phyloP scores from a whole-genome alignment of 495 filamentous ascomycete genomes.

The Aspergillus homomorphus region DNA sequence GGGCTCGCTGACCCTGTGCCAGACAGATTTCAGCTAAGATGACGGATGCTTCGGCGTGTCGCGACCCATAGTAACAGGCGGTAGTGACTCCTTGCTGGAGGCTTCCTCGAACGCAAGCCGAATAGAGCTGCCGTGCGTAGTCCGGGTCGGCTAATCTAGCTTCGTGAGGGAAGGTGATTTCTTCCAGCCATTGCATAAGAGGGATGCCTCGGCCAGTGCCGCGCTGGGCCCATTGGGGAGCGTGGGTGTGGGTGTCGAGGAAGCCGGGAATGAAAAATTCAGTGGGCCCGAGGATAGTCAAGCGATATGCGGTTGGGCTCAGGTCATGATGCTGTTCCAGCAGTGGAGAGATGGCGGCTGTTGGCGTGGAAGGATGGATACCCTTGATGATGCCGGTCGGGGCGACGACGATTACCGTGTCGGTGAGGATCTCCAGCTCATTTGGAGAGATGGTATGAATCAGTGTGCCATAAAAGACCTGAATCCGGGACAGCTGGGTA shows the following conservation, averaged over 20 bases:
- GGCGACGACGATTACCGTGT: slow-evolving; percentile 43
- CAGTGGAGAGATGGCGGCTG: slow-evolving; percentile 35
- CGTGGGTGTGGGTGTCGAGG: slow-evolving; percentile 64
- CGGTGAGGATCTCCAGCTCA: slow-evolving; percentile 47
- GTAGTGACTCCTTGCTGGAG: slow-evolving; percentile 64
- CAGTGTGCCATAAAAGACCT: slow-evolving; percentile 50
- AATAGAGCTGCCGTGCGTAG: slow-evolving; percentile 53
- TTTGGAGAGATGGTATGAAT: slow-evolving; percentile 46
- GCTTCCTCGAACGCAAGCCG: slow-evolving; percentile 52
- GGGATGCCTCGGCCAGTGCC: slow-evolving; percentile 56
- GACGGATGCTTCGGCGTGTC: slow-evolving; percentile 55
- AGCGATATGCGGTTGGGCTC: slow-evolving; percentile 24
- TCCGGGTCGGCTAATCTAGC: slow-evolving; percentile 51
- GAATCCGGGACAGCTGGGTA: neutral
- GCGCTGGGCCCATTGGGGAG: slow-evolving; percentile 61
- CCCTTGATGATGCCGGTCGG: slow-evolving; percentile 41
- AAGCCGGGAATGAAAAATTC: slow-evolving; percentile 60
- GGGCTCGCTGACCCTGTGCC: slow-evolving; percentile 56
- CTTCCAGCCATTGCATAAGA: slow-evolving; percentile 58
- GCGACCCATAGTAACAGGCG: slow-evolving; percentile 61
- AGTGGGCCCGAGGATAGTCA: slow-evolving; percentile 42
- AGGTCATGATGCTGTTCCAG: slow-evolving; percentile 30
- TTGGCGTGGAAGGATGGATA: slow-evolving; percentile 39
- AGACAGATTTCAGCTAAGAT: slow-evolving; percentile 59
- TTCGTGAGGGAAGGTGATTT: slow-evolving; percentile 62